phyloP scores from a whole-genome alignment of 441 rosid species.

The Manihot esculenta region DNA sequence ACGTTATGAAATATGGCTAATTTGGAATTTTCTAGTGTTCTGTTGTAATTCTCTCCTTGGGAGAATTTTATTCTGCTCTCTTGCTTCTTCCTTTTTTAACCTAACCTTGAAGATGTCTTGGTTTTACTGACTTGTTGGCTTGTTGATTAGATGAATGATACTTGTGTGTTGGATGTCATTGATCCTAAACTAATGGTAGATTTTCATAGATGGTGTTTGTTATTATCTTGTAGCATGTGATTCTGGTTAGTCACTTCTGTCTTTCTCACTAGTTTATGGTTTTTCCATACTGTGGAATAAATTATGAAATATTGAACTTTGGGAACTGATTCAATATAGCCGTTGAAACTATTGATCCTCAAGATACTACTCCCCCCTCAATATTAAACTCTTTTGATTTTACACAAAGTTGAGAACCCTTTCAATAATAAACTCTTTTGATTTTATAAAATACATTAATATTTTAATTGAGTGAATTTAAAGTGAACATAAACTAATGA shows the following conservation, averaged over 20 bases:
- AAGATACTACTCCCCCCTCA: no score
- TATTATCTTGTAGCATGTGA: neutral
- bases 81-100: neutral
- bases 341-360: no score
- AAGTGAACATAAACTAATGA: no score
- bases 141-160: constrained; percentile 12
- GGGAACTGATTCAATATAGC: no score
- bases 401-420: no score
- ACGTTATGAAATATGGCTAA: constrained; percentile 8
- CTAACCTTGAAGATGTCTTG: constrained; percentile 15
- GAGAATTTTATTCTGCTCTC: constrained; percentile 28
- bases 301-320: no score
- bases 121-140: constrained; percentile 16
- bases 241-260: neutral
- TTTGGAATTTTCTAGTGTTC: constrained; percentile 10
- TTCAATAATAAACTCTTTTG: no score
- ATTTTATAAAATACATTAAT: no score
- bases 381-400: no score
- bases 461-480: no score
- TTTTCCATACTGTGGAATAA: no score
- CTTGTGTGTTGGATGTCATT: neutral
- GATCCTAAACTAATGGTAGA: neutral
- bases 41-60: constrained; percentile 25
- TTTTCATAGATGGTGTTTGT: neutral
- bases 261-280: no score